phyloP scores from a whole-genome alignment of 441 rosid genomes.

The Syzygium malaccense region DNA sequence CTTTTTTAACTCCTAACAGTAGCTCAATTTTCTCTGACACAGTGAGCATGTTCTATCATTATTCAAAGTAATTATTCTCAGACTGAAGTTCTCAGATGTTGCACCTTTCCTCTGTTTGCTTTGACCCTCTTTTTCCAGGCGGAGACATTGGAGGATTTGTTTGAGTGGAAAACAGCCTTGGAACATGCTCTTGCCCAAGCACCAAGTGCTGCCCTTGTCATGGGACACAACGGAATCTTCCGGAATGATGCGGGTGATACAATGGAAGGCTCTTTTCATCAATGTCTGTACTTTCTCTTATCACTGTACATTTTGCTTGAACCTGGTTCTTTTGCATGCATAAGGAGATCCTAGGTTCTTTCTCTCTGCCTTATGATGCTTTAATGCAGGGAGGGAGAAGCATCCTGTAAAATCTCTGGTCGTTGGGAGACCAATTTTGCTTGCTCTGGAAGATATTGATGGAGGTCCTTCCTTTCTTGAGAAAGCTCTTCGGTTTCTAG shows the following conservation, averaged over 20 bases:
- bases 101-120: background rate
- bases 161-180: constrained; percentile 91
- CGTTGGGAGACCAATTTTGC: constrained; percentile 98
- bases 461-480: constrained; percentile 98
- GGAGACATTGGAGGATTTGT: constrained; percentile 90
- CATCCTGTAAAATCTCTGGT: constrained; percentile 86
- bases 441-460: constrained; percentile 98
- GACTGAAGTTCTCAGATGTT: background rate
- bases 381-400: constrained; percentile 77
- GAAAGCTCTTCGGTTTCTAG: constrained; percentile 94
- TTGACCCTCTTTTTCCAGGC: constrained; percentile 45
- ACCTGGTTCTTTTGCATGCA: background rate
- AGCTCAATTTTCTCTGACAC: background rate
- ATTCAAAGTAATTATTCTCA: background rate
- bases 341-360: background rate
- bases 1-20: background rate
- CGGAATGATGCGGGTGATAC: constrained; percentile 64
- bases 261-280: constrained; percentile 73
- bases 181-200: constrained; percentile 94
- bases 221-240: constrained; percentile 94
- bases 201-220: constrained; percentile 94
- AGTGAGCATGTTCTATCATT: background rate
- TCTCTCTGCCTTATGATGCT: background rate
- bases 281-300: constrained; percentile 39
- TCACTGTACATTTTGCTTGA: background rate